Base-by-base conservation (phyloP, 768 basidiomycete species). In the Sarcodon aspratus region DNA sequence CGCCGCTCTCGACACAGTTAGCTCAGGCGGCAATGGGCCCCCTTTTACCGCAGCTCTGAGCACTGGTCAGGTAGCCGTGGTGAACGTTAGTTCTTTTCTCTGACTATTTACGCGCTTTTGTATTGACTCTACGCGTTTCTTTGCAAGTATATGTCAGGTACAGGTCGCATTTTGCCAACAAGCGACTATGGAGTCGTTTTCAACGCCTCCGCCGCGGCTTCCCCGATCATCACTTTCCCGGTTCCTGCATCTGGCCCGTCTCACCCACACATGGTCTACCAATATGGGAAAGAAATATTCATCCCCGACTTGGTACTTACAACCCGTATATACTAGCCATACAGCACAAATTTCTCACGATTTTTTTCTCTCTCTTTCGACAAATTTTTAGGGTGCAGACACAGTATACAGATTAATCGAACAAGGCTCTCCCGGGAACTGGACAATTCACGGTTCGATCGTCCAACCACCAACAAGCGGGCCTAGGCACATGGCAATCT, bases 251-350 rank as follows among this genome's bases (percentile, higher is more conserved):
- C 40, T 42, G 40, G 40, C 13, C 17, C 67, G 7, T 79, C 82
- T 1, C 74, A 82, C 59, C 82, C 84, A 9, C 84, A 85, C 58
- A 80, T 81, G 80, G 69, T 73, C 0, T 61, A 80, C 32, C 70
- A 81, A 61, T 66, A 77, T 55, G 66, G 67, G 6, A 57, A 57
- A 7, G 82, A 85, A 54, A 57, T 86, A 8, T 70, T 85, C 53
- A 67, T 85, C 7, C 75, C 82, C 0, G 84, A 84, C 63, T 66
- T 83, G 59, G 82, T 82, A 48, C 47, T 73, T 60, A 33, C 32
- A 7, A 27, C 9, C 13, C 36, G 11, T 13, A 31, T 12, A 12
- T 13, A 15, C 31, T 17, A 48, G 33, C 44, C 13, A 33, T 4
- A 7, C 21, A 44, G 49, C 35, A 48, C 33, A 45, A 18, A 15